Base-by-base conservation (phyloP, 1,284 basidiomycete species). In the Moesziomyces sp. region DNA sequence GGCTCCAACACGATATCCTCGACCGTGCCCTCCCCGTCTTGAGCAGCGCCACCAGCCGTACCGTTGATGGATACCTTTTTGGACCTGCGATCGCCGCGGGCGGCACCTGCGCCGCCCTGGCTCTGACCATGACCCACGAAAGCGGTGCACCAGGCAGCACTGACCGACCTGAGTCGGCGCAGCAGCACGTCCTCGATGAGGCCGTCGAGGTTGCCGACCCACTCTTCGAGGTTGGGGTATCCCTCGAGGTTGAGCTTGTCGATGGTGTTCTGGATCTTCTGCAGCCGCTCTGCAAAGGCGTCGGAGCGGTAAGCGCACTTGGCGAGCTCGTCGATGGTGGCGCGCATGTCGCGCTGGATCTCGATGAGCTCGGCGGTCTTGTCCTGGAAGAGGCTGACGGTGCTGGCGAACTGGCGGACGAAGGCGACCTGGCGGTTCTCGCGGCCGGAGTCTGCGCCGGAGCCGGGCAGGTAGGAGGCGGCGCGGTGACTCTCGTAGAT, bases 161-260 rank as follows among this genome's bases (percentile, higher is more conserved):
- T 92, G 68, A 95, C 91, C 35, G 91, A 88, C 4, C 88, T 87
- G 28, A 99, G 85, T 13, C 97, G 89, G 63, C 89, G 88, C n/a
- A 92, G 86, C 0, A 99, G 87, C 46, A 93, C 92, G 1, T 85
- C 86, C 80, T 97, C 94, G 80, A 98, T 94, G 66, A 90, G 89
- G 74, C 89, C 88, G 83, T 98, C 95, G 11, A 99, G 88, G 57
- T 92, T 90, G 0, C 90, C 89, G 0, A 97, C 93, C 95, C 95
- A 99, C 53, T 93, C 89, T 65, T 97, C 94, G n/a, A 99, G 88
- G 80, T 99, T 99, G 7, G 94, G 93, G 81, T 96, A 99, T 11
- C 96, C 95, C 82, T 97, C 94, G 72, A 99, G 86, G 82, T 97
- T 98, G 74, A 99, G 88, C 53, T 91, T 89, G 85, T 99, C 97